phyloP scores from a whole-genome alignment of 768 basidiomycete genomes.

The Tulasnella sp. region DNA sequence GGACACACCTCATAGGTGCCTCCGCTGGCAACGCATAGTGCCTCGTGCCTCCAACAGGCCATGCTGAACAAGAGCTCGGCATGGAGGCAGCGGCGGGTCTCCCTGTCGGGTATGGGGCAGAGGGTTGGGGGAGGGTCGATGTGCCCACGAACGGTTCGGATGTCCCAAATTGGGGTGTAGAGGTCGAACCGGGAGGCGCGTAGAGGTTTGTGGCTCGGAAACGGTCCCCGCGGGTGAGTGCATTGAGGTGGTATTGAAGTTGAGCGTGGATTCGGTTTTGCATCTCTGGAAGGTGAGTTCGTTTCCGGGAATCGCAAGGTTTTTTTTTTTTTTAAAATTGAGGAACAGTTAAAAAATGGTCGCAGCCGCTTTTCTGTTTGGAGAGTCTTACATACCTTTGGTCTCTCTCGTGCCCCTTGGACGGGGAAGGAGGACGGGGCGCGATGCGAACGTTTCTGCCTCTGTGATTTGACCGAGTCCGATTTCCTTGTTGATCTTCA shows the following conservation, averaged over 20 bases:
- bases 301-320: neutral
- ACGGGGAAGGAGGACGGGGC: neutral
- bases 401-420: neutral
- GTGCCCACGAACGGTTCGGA: constrained; percentile 1
- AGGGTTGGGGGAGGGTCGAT: neutral
- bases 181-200: neutral
- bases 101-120: neutral
- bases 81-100: neutral
- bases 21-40: constrained; percentile 8
- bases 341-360: too few relatives aligned
- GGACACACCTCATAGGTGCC: neutral
- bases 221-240: constrained; percentile 5
- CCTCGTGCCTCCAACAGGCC: neutral
- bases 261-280: neutral
- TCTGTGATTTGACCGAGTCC: constrained; percentile 7
- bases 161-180: neutral
- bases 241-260: neutral
- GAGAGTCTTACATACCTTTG: neutral
- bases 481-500: constrained; percentile 12
- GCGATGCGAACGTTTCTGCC: neutral
- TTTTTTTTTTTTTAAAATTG: neutral
- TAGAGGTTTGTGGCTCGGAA: constrained; percentile 11
- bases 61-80: neutral
- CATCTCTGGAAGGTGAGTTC: neutral
- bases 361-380: too few relatives aligned